phyloP scores from a whole-genome alignment of 2,329 filamentous ascomycete species.

The Calcarisporium arbuscula region DNA sequence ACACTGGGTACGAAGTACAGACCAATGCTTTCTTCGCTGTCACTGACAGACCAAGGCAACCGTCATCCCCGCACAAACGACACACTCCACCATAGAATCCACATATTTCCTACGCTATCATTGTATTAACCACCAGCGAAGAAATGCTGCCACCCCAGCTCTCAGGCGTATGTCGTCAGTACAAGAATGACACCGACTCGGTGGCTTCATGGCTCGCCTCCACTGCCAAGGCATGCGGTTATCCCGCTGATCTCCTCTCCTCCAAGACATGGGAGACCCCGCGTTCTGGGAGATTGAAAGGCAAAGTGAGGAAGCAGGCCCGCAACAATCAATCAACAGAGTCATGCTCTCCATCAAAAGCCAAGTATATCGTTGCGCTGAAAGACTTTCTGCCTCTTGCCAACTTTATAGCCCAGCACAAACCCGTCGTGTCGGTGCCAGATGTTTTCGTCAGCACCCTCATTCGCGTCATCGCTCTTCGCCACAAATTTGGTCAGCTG shows the following conservation, averaged over 20 bases:
- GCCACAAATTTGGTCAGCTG: constrained; percentile 20
- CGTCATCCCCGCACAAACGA: too few species aligned
- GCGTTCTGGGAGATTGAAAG: constrained; percentile 11
- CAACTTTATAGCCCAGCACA: constrained; percentile 23
- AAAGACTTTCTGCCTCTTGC: constrained; percentile 32
- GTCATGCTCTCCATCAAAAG: constrained; percentile 10
- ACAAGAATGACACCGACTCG: constrained; percentile 33
- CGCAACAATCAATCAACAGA: too few species aligned
- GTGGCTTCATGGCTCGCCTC: constrained; percentile 35
- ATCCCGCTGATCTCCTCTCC: constrained; percentile 15
- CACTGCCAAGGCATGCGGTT: constrained; percentile 30
- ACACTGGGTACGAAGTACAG: too few species aligned
- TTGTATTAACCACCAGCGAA: too few species aligned
- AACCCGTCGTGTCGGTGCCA: constrained; percentile 20
- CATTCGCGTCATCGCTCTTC: constrained; percentile 28
- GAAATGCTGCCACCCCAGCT: constrained; percentile 18
- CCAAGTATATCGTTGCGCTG: constrained; percentile 27
- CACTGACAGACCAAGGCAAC: too few species aligned
- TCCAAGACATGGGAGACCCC: too few species aligned
- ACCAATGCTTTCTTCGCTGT: too few species aligned
- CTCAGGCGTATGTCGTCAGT: constrained; percentile 27
- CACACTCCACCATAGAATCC: too few species aligned
- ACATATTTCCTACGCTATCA: too few species aligned
- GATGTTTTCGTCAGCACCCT: constrained; percentile 23
- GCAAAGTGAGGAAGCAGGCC: constrained; percentile 14